Evolutionary conservation across 257 asterid species (phyloP), one percentile per base, ranked within the genome.

Genomic region (Parsonsia alboflavescens): DNA sequence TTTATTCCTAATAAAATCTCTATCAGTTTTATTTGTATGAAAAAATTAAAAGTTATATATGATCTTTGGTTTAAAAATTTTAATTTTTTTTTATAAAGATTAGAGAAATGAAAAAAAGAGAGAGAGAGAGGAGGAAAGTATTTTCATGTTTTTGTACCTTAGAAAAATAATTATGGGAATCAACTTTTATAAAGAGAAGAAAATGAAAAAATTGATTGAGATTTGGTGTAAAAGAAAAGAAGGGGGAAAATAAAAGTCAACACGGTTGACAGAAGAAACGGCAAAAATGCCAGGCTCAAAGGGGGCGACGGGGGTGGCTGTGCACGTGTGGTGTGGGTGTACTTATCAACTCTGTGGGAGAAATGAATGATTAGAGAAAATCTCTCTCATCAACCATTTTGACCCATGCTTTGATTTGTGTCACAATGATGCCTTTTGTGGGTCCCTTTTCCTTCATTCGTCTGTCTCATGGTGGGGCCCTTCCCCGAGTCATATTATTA

Each of bases 301-400:
- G 45, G 45, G n/a, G 1, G 6, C 4, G 78, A 78, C 2, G 39
- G 39, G 1, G 39, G 39, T 33, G 39, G 39, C 39, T 80, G 76
- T 74, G 86, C 93, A 86, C 88, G 91, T 85, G 91, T 77, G 89
- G 76, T 85, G 91, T 75, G 89, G 76, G 81, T 52, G 75, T 44
- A 79, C 65, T 62, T 42, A 70, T 70, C 56, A 79, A 68, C 52
- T 69, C 81, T 53, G 70, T 52, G 79, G 74, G n/a, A 17, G n/a
- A 17, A 17, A 74, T 59, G 30, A 58, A 70, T 70, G 56, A 79
- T 75, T 75, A 63, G 41, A 44, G 61, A 70, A 44, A 79, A 64
- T 50, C n/a, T 50, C 81, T 69, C 71, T 69, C 24, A n/a, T 52
- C 9, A 19, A 0, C 68, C 77, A 78, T 79, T 82, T 62, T 82